Conservation (phyloP, 257 asterid genomes). For the Rhazya stricta region DNA sequence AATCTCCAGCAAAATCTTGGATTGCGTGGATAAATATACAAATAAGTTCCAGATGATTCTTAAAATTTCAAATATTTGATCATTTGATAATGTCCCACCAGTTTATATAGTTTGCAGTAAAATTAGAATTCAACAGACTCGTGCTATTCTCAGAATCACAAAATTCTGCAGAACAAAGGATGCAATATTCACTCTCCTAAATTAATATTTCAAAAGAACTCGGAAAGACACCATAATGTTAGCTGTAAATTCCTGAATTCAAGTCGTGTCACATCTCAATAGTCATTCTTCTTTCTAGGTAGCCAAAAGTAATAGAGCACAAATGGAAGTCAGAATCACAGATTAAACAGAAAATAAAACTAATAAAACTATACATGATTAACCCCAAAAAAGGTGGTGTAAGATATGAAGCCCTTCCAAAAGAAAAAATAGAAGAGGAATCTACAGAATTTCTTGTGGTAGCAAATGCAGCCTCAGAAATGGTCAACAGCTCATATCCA, state of each 20-base stretch:
- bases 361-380: neutral
- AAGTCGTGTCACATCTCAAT: neutral
- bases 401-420: neutral
- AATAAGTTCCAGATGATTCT: neutral
- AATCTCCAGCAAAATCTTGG: neutral
- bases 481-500: neutral
- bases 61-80: neutral
- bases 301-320: neutral
- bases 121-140: neutral
- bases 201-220: neutral
- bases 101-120: neutral
- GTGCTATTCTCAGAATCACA: neutral
- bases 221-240: neutral
- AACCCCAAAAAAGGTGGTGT: neutral
- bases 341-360: neutral
- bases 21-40: neutral
- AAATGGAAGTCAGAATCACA: neutral
- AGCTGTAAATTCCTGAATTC: neutral
- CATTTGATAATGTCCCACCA: neutral
- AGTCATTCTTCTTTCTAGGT: neutral
- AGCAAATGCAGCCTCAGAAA: neutral
- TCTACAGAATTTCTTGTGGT: neutral
- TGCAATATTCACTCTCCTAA: neutral
- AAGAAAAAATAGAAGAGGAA: neutral
- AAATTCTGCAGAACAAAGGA: neutral